Evolutionary conservation across 805 yeast species (phyloP).

Genomic region (Metschnikowia hibisci): DNA sequence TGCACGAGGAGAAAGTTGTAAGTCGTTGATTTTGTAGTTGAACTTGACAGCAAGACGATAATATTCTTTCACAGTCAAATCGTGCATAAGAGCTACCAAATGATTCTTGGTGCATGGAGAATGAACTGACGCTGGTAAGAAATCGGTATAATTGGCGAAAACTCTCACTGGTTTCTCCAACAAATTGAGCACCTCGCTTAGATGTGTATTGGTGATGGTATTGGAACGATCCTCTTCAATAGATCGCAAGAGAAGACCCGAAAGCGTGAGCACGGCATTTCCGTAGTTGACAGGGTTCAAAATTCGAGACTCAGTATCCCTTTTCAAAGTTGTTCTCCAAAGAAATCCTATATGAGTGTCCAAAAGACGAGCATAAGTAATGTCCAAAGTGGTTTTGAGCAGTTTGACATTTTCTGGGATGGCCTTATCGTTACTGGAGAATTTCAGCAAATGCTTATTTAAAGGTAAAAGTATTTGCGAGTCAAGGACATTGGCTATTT

Average conservation of each 20-base stretch:
- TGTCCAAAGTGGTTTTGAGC: not conserved
- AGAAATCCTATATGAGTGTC: conserved; percentile 32
- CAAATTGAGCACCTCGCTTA: conserved; percentile 56
- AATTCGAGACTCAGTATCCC: conserved; percentile 59
- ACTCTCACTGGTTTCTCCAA: conserved; percentile 56
- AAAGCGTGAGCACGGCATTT: conserved; percentile 57
- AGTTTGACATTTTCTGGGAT: not conserved
- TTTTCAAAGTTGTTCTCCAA: conserved; percentile 37
- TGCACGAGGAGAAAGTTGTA: conserved; percentile 58
- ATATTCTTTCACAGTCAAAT: conserved; percentile 60
- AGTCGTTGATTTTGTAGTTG: conserved; percentile 60
- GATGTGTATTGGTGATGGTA: conserved; percentile 46
- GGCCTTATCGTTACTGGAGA: conserved; percentile 1
- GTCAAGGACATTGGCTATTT: not conserved
- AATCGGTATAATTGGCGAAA: conserved; percentile 34
- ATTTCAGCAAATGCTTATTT: not conserved
- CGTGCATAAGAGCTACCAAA: conserved; percentile 54
- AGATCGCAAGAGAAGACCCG: conserved; percentile 57
- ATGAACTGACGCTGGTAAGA: conserved; percentile 45
- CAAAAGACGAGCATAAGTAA: conserved; percentile 25
- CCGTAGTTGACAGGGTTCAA: conserved; percentile 58
- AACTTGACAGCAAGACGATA: conserved; percentile 61
- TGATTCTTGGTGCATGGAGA: conserved; percentile 26
- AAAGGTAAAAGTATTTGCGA: not conserved
- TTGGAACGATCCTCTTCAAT: conserved; percentile 60